Percentiles rank a stretch among this genome's conserved stretches.
These are phyloP conservation scores for Pisolithus thermaeus DNA, from an alignment of 1,284 basidiomycete genomes.

Conservation along the genomic window DNA sequence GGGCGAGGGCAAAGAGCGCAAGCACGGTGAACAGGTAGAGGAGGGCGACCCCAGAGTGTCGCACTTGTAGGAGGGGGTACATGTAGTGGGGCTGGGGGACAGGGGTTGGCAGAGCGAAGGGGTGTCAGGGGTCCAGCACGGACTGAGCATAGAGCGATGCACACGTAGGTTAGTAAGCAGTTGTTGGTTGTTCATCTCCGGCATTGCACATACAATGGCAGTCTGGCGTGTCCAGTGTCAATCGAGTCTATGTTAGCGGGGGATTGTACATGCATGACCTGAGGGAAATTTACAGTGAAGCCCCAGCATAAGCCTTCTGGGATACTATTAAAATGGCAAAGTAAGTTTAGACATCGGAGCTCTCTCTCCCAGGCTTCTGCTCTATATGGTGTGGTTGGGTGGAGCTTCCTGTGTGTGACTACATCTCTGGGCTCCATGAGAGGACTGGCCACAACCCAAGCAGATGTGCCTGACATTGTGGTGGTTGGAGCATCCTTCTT, in stretches of 20 bases:
- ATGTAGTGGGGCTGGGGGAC: too few relatives aligned
- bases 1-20: too few relatives aligned
- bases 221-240: too few relatives aligned
- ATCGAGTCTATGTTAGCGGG: constrained; percentile 21
- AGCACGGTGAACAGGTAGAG: too few relatives aligned
- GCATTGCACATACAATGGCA: too few relatives aligned
- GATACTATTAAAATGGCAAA: not conserved
- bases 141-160: too few relatives aligned
- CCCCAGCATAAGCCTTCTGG: not conserved
- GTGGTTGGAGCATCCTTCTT: not conserved
- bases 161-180: too few relatives aligned
- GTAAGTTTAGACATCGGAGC: not conserved
- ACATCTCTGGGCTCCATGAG: not conserved
- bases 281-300: constrained; percentile 1
- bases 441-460: constrained; percentile 16
- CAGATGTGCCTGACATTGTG: constrained; percentile 11
- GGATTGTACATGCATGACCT: not conserved
- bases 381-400: constrained; percentile 7
- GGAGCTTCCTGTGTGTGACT: not conserved
- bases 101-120: too few relatives aligned
- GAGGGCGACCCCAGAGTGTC: too few relatives aligned
- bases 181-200: too few relatives aligned
- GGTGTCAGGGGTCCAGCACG: too few relatives aligned
- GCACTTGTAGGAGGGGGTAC: too few relatives aligned
- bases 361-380: not conserved